These are phyloP conservation scores for Samsoniella hepiali DNA, from an alignment of 2,329 filamentous ascomycete genomes.

Conservation along the genomic window DNA sequence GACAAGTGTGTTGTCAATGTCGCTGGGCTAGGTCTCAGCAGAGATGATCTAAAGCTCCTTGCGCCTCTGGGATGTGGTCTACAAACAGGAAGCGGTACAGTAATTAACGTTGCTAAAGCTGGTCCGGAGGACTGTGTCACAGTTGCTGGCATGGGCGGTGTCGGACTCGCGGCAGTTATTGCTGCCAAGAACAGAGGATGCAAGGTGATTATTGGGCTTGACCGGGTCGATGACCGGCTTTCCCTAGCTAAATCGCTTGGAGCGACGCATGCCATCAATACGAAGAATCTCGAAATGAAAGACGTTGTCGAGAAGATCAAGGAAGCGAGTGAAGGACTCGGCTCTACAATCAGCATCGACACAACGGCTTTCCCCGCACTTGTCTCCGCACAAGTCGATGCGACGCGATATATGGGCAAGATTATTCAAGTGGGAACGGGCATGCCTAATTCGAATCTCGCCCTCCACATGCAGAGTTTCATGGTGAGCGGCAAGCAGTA, in stretches of 20 bases:
- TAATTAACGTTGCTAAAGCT: slow-evolving; percentile 31
- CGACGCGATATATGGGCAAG: slow-evolving; percentile 43
- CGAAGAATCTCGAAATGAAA: slow-evolving; percentile 21
- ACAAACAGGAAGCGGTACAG: slow-evolving; percentile 36
- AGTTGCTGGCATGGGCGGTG: slow-evolving; percentile 34
- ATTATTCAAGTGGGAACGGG: slow-evolving; percentile 50
- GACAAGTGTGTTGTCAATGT: slow-evolving; percentile 31
- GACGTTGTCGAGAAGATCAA: slow-evolving; percentile 29
- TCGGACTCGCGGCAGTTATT: slow-evolving; percentile 35
- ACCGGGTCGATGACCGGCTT: slow-evolving; percentile 28
- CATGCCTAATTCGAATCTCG: slow-evolving; percentile 40
- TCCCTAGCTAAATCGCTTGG: slow-evolving; percentile 31
- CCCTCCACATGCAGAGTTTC: slow-evolving; percentile 41
- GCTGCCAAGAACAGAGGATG: slow-evolving; percentile 29
- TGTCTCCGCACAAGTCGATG: slow-evolving; percentile 40
- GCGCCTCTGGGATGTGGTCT: slow-evolving; percentile 36
- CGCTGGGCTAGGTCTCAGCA: slow-evolving; percentile 19
- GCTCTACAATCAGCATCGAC: slow-evolving; percentile 46
- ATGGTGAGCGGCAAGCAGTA: slow-evolving; percentile 47
- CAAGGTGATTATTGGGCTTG: slow-evolving; percentile 30
- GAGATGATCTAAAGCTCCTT: slow-evolving; percentile 30
- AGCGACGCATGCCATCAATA: slow-evolving; percentile 33
- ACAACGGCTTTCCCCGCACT: slow-evolving; percentile 44
- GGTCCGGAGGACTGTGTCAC: slow-evolving; percentile 28
- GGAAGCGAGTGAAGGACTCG: slow-evolving; percentile 43